Conservation (phyloP, 1,284 basidiomycete genomes). For the Cerrena zonata region DNA sequence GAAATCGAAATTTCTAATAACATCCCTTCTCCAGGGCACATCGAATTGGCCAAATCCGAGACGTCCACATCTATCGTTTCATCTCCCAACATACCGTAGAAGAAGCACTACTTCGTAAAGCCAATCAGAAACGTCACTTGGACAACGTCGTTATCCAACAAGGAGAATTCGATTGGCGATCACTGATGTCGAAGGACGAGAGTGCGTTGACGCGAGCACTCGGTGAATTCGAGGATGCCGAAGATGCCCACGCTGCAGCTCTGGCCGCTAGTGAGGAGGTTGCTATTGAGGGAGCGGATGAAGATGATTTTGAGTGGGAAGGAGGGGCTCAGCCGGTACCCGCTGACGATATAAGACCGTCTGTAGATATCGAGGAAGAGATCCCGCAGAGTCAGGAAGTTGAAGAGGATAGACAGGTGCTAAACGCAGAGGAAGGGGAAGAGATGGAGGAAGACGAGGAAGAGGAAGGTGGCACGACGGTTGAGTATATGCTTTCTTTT, state of each 20-base stretch:
- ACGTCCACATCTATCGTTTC: constrained; percentile 96
- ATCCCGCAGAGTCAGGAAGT: constrained; percentile 26
- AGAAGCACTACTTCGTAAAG: constrained; percentile 93
- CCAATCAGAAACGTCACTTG: constrained; percentile 89
- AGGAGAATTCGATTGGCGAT: constrained; percentile 92
- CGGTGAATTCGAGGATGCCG: constrained; percentile 84
- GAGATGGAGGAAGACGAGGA: constrained; percentile 42
- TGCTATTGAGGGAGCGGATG: constrained; percentile 67
- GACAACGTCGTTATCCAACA: constrained; percentile 91
- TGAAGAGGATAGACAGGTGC: constrained; percentile 11
- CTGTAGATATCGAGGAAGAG: constrained; percentile 25
- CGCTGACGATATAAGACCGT: background rate
- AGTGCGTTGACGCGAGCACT: constrained; percentile 59
- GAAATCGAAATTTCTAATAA: constrained; percentile 1
- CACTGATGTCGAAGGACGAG: constrained; percentile 61
- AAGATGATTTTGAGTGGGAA: constrained; percentile 65
- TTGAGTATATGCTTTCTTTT: constrained; percentile 83
- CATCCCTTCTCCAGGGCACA: constrained; percentile 68
- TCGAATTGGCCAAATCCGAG: constrained; percentile 92
- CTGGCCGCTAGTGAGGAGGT: constrained; percentile 74
- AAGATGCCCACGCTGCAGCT: constrained; percentile 77
- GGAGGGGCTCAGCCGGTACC: constrained; percentile 17
- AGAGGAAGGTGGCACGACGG: constrained; percentile 62
- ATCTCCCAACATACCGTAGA: constrained; percentile 91
- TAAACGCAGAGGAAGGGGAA: constrained; percentile 15